Base-by-base conservation (phyloP, 768 basidiomycete species). In the Clitopilus hobsonii region DNA sequence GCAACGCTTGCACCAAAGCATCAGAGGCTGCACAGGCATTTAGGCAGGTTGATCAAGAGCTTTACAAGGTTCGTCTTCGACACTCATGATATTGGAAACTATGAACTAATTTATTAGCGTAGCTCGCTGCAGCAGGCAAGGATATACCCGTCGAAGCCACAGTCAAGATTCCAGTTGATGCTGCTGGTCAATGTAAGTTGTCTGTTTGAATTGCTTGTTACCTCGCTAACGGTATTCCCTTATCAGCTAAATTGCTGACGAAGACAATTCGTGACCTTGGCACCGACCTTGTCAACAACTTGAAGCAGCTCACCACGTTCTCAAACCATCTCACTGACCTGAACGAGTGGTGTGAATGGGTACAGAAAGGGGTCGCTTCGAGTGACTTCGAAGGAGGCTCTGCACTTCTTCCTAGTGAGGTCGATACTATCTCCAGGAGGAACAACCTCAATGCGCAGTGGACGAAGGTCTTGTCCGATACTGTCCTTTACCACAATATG, bases 121-220 rank as follows among this genome's bases (percentile, higher is more conserved):
- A 75, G 74, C 70, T 75, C 52, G 71, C 73, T 24, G 73, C 74
- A 1, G 60, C 61, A 4, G 74, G 73, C 1, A 75, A 74, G 55
- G 69, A 72, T 51, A 68, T 65, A 28, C 64, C 58, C 29, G 13
- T 22, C 5, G 41, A 45, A 11, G 56, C 58, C 13, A 60, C 67
- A 16, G 65, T 75, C 1, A 55, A 69, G 5, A 65, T 75, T n/a
- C 69, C 71, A 2, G 66, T 70, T 13, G 72, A 74, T 61, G 65
- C 69, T 22, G 61, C 66, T 29, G 68, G 71, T 51, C 62, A n/a
- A n/a, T n/a, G 74, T 74, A 30, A 52, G 71, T 29, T 20, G n/a
- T 10, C 26, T 36, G 10, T 27, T 52, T 30, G 14, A 30, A n/a
- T n/a, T n/a, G n/a, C n/a, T n/a, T n/a, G n/a, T n/a, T n/a, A n/a